A percentile compares a stretch with the other conserved stretches of the same genome.
phyloP scores from a whole-genome alignment of 352 stramenopile genomes.

The Aphanomyces euteiches region DNA sequence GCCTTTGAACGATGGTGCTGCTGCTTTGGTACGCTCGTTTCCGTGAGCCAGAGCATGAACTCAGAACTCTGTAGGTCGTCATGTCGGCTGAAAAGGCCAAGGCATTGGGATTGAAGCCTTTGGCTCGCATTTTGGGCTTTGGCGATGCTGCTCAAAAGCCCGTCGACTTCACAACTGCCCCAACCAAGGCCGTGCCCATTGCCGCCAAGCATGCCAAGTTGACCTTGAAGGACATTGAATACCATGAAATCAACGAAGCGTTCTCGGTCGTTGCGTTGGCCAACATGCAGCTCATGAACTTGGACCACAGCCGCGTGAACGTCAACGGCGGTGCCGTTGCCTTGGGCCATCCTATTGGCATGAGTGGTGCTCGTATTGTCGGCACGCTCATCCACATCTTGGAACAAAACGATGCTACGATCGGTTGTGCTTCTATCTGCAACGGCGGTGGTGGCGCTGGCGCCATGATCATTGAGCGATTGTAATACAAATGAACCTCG shows the following conservation, averaged over 20 bases:
- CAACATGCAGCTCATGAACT: slow-evolving; percentile 87
- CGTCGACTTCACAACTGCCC: slow-evolving; percentile 91
- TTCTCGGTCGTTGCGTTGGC: slow-evolving; percentile 94
- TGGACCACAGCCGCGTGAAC: slow-evolving; percentile 90
- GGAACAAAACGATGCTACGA: slow-evolving; percentile 82
- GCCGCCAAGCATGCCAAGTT: slow-evolving; percentile 77
- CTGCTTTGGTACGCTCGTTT: slow-evolving; percentile 53
- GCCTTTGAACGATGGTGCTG: slow-evolving; percentile 94
- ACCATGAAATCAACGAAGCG: slow-evolving; percentile 97
- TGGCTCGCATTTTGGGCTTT: slow-evolving; percentile 67
- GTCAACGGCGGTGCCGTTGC: slow-evolving; percentile 88
- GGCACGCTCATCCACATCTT: slow-evolving; percentile 90
- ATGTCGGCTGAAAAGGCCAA: slow-evolving; percentile 83
- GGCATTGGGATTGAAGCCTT: slow-evolving; percentile 52
- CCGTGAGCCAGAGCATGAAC: neutral
- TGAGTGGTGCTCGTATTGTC: slow-evolving; percentile 85
- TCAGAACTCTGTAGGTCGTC: slow-evolving; percentile 52
- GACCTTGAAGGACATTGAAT: slow-evolving; percentile 86
- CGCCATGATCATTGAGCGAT: slow-evolving; percentile 91
- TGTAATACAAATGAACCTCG: neutral
- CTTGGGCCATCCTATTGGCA: slow-evolving; percentile 63
- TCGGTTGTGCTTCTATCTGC: slow-evolving; percentile 93
- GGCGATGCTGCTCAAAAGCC: slow-evolving; percentile 76
- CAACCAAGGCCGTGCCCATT: slow-evolving; percentile 87
- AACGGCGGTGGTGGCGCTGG: slow-evolving; percentile 95